These are phyloP conservation scores for Penicillium sp. DNA, from an alignment of 2,329 filamentous ascomycete species.

Conservation along the genomic window DNA sequence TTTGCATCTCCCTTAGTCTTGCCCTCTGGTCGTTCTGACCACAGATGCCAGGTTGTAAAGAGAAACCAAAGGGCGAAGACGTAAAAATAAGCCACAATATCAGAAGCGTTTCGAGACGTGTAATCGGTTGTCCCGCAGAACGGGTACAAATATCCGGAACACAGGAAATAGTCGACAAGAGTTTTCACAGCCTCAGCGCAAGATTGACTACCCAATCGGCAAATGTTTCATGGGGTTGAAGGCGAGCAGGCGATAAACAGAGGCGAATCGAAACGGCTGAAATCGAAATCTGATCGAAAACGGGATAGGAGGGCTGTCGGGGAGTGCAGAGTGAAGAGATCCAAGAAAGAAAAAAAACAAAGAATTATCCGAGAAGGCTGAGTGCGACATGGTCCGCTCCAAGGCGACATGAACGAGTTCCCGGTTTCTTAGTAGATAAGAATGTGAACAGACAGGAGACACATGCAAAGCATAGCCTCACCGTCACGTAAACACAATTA, in stretches of 20 bases:
- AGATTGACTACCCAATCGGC: conserved; percentile 7
- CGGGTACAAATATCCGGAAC: conserved; percentile 16
- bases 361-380: conserved; percentile 34
- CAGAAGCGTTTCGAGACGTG: conserved; percentile 31
- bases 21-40: conserved; percentile 17
- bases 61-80: conserved; percentile 27
- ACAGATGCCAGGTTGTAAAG: conserved; percentile 17
- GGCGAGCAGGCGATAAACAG: conserved; percentile 23
- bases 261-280: conserved; percentile 32
- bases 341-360: conserved; percentile 28
- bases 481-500: conserved; percentile 38
- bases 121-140: conserved; percentile 21
- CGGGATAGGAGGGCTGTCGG: conserved; percentile 34
- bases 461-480: conserved; percentile 24
- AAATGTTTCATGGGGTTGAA: conserved; percentile 5
- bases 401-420: conserved; percentile 27
- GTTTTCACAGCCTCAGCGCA: conserved; percentile 13
- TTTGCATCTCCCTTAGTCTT: conserved; percentile 36
- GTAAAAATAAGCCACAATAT: conserved; percentile 36
- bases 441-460: conserved; percentile 29
- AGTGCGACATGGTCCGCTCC: conserved; percentile 29
- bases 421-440: conserved; percentile 30
- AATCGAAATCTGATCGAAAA: conserved; percentile 36
- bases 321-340: conserved; percentile 37
- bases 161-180: conserved; percentile 13